Conservation (phyloP, 1,284 basidiomycete species). For the Sporisorium reilianum region DNA sequence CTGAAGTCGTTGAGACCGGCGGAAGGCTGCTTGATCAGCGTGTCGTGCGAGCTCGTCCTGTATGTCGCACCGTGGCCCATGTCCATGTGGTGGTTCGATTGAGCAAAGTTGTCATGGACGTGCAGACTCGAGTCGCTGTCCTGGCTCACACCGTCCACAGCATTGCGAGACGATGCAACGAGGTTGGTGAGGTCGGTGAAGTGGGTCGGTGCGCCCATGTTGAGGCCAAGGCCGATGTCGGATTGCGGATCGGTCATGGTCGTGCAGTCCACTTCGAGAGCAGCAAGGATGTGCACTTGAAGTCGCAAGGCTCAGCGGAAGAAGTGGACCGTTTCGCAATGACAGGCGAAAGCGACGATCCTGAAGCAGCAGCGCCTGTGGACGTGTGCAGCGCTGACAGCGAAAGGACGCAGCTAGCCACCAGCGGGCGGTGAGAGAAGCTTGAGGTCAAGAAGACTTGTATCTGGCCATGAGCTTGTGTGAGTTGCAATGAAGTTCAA, state of each 20-base stretch:
- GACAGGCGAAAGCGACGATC: not conserved
- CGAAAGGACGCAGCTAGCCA: not conserved
- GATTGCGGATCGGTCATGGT: conserved; percentile 18
- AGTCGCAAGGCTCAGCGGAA: not conserved
- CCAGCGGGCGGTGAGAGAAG: not conserved
- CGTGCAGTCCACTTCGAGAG: not conserved
- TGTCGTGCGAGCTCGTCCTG: conserved; percentile 19
- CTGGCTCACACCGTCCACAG: not conserved
- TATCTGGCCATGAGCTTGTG: conserved; percentile 1
- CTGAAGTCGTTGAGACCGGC: conserved; percentile 10
- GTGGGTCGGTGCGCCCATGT: conserved; percentile 24
- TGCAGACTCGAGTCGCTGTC: not conserved
- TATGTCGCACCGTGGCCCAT: conserved; percentile 7
- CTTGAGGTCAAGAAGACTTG: not conserved
- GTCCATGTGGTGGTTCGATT: conserved; percentile 3
- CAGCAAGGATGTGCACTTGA: not conserved
- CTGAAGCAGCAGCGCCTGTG: not conserved
- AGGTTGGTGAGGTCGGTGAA: conserved; percentile 44
- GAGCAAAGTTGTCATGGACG: conserved; percentile 6
- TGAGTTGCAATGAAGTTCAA: not conserved
- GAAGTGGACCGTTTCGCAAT: too few relatives aligned
- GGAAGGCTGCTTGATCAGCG: conserved; percentile 18
- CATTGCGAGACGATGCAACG: conserved; percentile 11
- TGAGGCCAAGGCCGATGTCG: conserved; percentile 31
- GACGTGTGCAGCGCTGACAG: conserved; percentile 2